Evolutionary conservation across 768 basidiomycete species (phyloP).

Genomic region (Hortiboletus campestris): DNA sequence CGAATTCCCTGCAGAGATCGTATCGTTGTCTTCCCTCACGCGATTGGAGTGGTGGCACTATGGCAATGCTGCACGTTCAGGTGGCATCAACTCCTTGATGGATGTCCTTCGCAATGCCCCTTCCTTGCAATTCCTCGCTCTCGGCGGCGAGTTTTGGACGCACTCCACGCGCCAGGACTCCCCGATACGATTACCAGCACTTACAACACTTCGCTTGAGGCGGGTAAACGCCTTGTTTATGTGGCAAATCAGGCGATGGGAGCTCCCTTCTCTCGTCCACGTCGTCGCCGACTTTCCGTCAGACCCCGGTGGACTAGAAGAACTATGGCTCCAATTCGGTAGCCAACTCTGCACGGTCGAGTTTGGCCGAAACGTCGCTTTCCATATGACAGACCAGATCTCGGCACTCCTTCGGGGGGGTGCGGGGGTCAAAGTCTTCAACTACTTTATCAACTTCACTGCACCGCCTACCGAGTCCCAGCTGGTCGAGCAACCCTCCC

Average conservation of each 20-base stretch:
- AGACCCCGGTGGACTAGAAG: conserved; percentile 37
- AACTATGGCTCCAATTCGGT: conserved; percentile 51
- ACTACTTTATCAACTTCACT: conserved; percentile 57
- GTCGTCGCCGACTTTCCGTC: conserved; percentile 51
- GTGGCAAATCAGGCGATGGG: conserved; percentile 48
- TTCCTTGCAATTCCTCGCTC: conserved; percentile 54
- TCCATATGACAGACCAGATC: conserved; percentile 49
- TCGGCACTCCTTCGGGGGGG: conserved; percentile 46
- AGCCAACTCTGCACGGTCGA: conserved; percentile 52
- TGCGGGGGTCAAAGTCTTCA: conserved; percentile 46
- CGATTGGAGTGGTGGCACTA: conserved; percentile 72
- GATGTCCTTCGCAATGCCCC: conserved; percentile 53
- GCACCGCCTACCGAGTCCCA: conserved; percentile 14
- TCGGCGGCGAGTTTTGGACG: conserved; percentile 46
- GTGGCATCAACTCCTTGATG: conserved; percentile 62
- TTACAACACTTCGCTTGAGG: conserved; percentile 55
- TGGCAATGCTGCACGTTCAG: conserved; percentile 52
- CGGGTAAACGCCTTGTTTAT: conserved; percentile 50
- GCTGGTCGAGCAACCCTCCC: conserved; percentile 28
- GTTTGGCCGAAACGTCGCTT: conserved; percentile 56
- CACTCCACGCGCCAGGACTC: conserved; percentile 17
- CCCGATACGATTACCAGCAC: conserved; percentile 39
- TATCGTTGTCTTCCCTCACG: conserved; percentile 49
- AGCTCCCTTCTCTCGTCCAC: conserved; percentile 50
- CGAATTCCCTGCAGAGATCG: conserved; percentile 50